Conservation (phyloP, 176 grass and related monocot genomes). For the Lolium rigidum region DNA sequence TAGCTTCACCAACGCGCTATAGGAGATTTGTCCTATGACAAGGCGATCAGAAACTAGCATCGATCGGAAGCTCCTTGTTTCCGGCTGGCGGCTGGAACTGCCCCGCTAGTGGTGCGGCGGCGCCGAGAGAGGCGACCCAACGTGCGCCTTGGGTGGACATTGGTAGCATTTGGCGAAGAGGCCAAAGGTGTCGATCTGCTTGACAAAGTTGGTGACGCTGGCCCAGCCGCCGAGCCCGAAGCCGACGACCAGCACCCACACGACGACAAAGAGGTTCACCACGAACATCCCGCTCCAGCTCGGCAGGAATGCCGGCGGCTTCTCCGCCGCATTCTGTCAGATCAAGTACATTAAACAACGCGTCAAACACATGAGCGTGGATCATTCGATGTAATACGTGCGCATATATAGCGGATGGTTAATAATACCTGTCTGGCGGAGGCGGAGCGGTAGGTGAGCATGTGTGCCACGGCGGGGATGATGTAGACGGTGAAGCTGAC, state of each 20-base stretch:
- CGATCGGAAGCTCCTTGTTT: background rate
- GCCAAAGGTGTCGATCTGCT: slow-evolving; percentile 78
- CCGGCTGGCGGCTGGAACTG: background rate
- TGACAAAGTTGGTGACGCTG: slow-evolving; percentile 76
- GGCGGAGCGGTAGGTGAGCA: slow-evolving; percentile 57
- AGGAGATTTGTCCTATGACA: background rate
- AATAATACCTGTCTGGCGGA: slow-evolving; percentile 48
- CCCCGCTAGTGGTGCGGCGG: slow-evolving; percentile 34
- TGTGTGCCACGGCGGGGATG: slow-evolving; percentile 60
- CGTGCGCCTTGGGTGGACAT: slow-evolving; percentile 45
- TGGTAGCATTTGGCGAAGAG: slow-evolving; percentile 88
- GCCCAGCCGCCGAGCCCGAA: slow-evolving; percentile 86
- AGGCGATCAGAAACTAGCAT: background rate
- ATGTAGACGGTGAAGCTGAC: slow-evolving; percentile 74
- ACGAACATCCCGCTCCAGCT: slow-evolving; percentile 80
- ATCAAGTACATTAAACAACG: background rate
- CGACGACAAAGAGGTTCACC: slow-evolving; percentile 73
- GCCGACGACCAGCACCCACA: slow-evolving; percentile 80
- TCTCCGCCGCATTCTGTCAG: slow-evolving; percentile 76
- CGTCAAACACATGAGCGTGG: background rate
- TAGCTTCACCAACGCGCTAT: background rate
- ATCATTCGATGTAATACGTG: background rate
- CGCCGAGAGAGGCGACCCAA: slow-evolving; percentile 10
- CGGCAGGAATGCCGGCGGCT: slow-evolving; percentile 70
- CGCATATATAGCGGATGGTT: background rate